phyloP scores from a whole-genome alignment of 73 alveolate species.

The Symbiodinium natans region DNA sequence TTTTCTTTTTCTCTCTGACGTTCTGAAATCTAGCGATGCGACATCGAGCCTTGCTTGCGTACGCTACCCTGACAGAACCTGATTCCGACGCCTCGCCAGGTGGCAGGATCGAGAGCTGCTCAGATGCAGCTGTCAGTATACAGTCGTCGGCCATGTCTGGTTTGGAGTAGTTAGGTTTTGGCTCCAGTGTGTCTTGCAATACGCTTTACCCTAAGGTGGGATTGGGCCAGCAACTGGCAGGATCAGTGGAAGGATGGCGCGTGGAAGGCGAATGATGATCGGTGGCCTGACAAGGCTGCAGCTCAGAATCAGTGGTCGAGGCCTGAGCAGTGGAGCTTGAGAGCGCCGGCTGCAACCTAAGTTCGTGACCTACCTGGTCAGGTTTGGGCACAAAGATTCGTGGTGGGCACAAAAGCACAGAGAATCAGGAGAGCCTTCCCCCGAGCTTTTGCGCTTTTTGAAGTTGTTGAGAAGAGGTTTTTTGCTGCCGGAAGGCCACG shows the following conservation, averaged over 20 bases:
- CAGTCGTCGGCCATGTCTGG: neutral
- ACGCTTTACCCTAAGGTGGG: constrained; percentile 4
- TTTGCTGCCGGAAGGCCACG: no score
- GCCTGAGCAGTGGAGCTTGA: neutral
- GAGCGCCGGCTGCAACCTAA: no score
- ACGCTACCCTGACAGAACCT: no score
- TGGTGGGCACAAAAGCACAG: neutral
- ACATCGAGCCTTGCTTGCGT: no score
- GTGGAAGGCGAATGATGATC: neutral
- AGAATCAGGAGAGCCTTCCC: no score
- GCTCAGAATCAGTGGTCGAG: neutral
- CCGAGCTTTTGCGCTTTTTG: no score
- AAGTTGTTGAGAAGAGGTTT: no score
- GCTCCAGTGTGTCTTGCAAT: no score
- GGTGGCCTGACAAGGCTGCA: neutral
- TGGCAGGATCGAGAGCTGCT: neutral
- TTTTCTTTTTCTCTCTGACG: no score
- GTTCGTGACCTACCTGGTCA: no score
- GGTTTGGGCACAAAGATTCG: neutral
- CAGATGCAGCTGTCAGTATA: neutral
- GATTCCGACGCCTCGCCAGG: neutral
- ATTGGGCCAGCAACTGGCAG: neutral
- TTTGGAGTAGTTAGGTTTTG: neutral
- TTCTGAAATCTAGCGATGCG: no score
- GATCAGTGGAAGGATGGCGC: neutral